Conservation (phyloP, 176 grass and related monocot species). For the Pontederia paniculata region DNA sequence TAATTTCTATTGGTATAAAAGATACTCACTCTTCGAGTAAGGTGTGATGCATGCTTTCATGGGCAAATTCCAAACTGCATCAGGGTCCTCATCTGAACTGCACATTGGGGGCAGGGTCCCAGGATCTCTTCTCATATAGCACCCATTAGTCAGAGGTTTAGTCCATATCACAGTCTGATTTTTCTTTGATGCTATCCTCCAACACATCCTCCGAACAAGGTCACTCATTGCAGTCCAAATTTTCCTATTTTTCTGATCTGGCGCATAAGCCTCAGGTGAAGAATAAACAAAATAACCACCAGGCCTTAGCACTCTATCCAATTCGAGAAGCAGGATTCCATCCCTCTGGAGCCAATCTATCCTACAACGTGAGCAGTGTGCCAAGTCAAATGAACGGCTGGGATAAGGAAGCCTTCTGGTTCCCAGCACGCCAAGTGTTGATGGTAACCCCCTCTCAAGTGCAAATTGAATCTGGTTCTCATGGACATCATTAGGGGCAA, state of each 20-base stretch:
- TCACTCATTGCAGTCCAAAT: conserved; percentile 62
- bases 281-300: conserved; percentile 79
- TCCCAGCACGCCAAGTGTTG: conserved; percentile 55
- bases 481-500: conserved; percentile 73
- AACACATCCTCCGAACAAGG: conserved; percentile 59
- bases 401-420: conserved; percentile 63
- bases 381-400: conserved; percentile 51
- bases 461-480: conserved; percentile 91
- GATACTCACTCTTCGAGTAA: conserved; percentile 49
- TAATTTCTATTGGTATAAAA: background rate
- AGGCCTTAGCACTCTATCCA: conserved; percentile 59
- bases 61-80: conserved; percentile 68
- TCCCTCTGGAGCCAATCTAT: conserved; percentile 82
- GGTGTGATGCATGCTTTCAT: conserved; percentile 67
- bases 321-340: conserved; percentile 64
- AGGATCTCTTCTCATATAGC: conserved; percentile 51
- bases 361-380: conserved; percentile 62
- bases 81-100: conserved; percentile 33
- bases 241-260: conserved; percentile 40
- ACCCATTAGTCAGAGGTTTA: conserved; percentile 65
- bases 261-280: conserved; percentile 63
- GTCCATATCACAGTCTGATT: conserved; percentile 69
- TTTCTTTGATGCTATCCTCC: conserved; percentile 57
- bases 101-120: conserved; percentile 47
- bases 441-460: conserved; percentile 62